Evolutionary conservation across 768 basidiomycete genomes (phyloP).

Genomic region (Atractiella rhizophila): DNA sequence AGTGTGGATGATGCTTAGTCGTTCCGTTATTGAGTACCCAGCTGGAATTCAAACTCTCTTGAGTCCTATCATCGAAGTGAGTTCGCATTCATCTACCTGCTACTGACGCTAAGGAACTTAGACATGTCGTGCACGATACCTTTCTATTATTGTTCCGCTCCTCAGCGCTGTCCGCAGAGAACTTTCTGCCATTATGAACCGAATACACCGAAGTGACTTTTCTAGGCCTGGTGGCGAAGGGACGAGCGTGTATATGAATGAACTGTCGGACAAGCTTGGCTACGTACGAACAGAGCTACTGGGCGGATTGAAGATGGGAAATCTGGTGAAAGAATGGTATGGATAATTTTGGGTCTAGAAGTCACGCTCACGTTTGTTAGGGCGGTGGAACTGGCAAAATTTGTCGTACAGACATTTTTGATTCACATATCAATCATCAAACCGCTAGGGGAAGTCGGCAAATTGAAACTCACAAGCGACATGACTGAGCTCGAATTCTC

Average conservation of each 20-base stretch:
- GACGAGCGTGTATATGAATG: constrained; percentile 67
- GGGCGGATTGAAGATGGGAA: constrained; percentile 42
- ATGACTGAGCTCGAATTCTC: constrained; percentile 94
- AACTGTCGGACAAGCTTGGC: constrained; percentile 59
- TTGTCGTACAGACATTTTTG: constrained; percentile 62
- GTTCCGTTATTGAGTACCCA: constrained; percentile 42
- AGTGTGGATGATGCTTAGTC: constrained; percentile 41
- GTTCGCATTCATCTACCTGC: not conserved
- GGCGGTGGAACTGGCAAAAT: constrained; percentile 42
- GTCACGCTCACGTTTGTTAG: constrained; percentile 21
- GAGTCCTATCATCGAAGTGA: constrained; percentile 10
- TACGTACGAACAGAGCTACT: constrained; percentile 60
- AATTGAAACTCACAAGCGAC: constrained; percentile 78
- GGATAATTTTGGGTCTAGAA: constrained; percentile 8
- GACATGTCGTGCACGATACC: constrained; percentile 13
- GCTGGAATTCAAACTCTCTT: constrained; percentile 7
- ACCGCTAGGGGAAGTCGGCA: constrained; percentile 74
- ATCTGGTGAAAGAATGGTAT: constrained; percentile 49
- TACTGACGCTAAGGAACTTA: not conserved
- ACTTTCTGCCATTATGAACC: constrained; percentile 46
- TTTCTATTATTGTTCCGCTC: constrained; percentile 19
- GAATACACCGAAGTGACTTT: constrained; percentile 65
- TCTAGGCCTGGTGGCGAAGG: constrained; percentile 30
- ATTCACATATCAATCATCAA: constrained; percentile 79
- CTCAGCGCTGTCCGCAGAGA: constrained; percentile 40